Conservation (phyloP, 75 land plant genomes). For the Gnetum montanum region DNA sequence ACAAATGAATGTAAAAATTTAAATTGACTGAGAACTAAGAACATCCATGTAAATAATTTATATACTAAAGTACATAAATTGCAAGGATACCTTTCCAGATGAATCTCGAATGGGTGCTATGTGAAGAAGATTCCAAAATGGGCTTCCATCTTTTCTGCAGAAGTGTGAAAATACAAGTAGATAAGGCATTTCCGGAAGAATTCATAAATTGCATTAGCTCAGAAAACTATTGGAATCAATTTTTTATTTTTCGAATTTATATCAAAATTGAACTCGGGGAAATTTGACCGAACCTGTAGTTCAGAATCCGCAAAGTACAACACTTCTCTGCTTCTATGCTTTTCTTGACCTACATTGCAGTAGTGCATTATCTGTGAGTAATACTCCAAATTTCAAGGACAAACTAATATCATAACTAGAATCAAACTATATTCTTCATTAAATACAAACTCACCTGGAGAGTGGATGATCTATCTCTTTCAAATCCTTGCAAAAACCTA, state of each 20-base stretch:
- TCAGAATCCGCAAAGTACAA: slow-evolving; percentile 72
- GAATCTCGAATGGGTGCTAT: slow-evolving; percentile 66
- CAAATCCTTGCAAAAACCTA: slow-evolving; percentile 57
- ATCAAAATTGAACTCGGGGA: background rate
- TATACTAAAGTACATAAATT: background rate
- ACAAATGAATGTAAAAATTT: too few species aligned
- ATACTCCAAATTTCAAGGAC: background rate
- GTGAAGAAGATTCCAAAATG: slow-evolving; percentile 74
- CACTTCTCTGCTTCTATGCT: slow-evolving; percentile 32
- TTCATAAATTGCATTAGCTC: background rate
- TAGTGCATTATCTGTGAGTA: background rate
- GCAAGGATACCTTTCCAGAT: slow-evolving; percentile 50
- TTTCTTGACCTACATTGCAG: slow-evolving; percentile 37
- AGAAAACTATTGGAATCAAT: background rate
- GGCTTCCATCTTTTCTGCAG: slow-evolving; percentile 62
- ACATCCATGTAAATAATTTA: too few species aligned
- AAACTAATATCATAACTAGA: background rate
- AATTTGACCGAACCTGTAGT: slow-evolving; percentile 49
- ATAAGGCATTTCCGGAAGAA: background rate
- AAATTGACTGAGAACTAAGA: too few species aligned
- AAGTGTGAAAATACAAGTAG: background rate
- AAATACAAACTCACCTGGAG: slow-evolving; percentile 23
- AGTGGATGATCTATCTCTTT: slow-evolving; percentile 35
- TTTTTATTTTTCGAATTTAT: background rate
- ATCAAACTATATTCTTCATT: background rate